Conservation (phyloP, 371 early-diverging fungal species). For the Mortierella sp. region DNA sequence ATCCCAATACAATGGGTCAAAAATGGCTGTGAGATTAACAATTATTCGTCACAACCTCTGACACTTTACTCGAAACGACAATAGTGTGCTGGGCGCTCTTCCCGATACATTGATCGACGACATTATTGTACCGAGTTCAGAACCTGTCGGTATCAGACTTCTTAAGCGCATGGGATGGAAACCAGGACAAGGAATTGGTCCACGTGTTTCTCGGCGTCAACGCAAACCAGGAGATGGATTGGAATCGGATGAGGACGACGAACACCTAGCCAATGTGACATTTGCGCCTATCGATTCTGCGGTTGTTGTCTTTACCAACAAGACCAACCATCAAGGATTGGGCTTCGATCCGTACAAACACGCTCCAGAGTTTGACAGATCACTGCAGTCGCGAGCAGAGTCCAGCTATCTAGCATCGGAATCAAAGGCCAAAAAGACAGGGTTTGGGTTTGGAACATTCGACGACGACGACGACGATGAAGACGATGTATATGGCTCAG, state of each 20-base stretch:
- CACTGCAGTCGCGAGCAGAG: conserved; percentile 15
- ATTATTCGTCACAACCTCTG: neutral
- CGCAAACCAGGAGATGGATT: conserved; percentile 43
- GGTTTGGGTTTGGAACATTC: conserved; percentile 53
- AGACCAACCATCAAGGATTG: conserved; percentile 72
- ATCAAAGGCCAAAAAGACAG: conserved; percentile 7
- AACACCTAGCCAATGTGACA: conserved; percentile 56
- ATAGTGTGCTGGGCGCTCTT: conserved; percentile 57
- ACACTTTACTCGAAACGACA: neutral
- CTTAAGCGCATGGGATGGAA: conserved; percentile 87
- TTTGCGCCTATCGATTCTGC: conserved; percentile 83
- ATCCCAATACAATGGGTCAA: neutral
- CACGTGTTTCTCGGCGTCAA: conserved; percentile 60
- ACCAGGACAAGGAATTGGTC: conserved; percentile 87
- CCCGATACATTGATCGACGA: conserved; percentile 60
- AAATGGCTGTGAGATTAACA: too few species aligned
- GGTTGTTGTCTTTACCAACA: conserved; percentile 63
- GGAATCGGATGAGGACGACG: conserved; percentile 58
- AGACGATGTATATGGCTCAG: conserved; percentile 56
- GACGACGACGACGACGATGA: conserved; percentile 65
- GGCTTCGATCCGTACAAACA: conserved; percentile 74
- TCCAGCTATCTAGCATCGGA: conserved; percentile 25
- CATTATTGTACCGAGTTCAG: conserved; percentile 74
- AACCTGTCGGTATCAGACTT: conserved; percentile 68
- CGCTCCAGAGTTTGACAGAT: conserved; percentile 71